Base-by-base conservation (phyloP, 2,329 filamentous ascomycete species). In the Alternaria infectoria region DNA sequence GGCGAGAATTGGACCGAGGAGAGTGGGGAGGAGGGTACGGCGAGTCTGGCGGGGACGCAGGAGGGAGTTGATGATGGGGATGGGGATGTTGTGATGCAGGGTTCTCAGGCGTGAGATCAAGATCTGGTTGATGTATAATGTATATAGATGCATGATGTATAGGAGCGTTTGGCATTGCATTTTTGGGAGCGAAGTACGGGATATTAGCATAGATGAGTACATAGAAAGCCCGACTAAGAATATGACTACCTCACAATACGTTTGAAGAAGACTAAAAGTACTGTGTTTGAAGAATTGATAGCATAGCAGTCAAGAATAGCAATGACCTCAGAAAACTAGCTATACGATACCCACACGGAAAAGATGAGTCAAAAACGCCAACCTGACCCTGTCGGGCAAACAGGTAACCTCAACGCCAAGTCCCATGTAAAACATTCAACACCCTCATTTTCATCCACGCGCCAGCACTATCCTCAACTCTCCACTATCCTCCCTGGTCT, bases 361-460 rank as follows among this genome's bases (percentile, higher is more conserved):
- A 17, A 50, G 36, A 49, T 13, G 15, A 43, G 40, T 51, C 25
- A 55, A 51, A 11, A 58, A 49, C 54, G 54, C 61, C 30, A 54
- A 61, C 61, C 61, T 64, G 61, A 61, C 61, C 61, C 61, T 64
- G 21, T 40, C 43, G 55, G 60, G 55, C 60, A 62, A 62, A 62
- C 55, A 62, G 56, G 56, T 54, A 44, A 17, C 49, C 15, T 17
- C 4, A 50, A 19, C 55, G 44, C 45, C 55, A 23, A 21, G n/a
- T 47, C 4, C 15, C 21, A 23, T 11, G 21, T 25, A 26, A 12
- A n/a, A 13, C 17, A 26, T 7, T 15, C n/a, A 32, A 36, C 43
- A 10, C 23, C 26, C 45, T 19, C 30, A n/a, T 10, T 15, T 12
- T 30, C 9, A 6, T 17, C 36, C 36, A 25, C 23, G 36, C 36